phyloP scores from a whole-genome alignment of 371 early-diverging fungal species.

The Mucor indicus region DNA sequence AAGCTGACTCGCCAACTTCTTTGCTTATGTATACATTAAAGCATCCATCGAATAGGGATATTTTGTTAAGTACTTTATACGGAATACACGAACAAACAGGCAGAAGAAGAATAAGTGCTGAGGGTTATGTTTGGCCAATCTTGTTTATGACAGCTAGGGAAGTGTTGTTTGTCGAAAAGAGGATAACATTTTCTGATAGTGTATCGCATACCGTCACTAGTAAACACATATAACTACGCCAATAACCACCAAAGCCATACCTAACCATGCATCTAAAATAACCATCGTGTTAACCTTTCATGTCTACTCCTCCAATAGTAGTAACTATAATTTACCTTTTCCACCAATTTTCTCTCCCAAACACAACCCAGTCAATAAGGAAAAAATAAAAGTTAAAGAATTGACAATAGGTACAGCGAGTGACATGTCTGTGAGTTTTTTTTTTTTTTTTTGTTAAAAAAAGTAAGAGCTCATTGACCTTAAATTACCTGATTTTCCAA shows the following conservation, averaged over 20 bases:
- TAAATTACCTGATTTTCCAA: slow-evolving; percentile 69
- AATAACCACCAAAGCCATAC: slow-evolving; percentile 61
- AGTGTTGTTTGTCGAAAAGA: too few species aligned
- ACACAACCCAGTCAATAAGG: slow-evolving; percentile 74
- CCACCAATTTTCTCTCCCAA: slow-evolving; percentile 75
- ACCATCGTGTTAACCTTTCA: background rate
- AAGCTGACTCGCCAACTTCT: too few species aligned
- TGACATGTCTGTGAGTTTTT: slow-evolving; percentile 66
- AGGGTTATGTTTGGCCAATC: too few species aligned
- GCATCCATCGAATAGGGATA: too few species aligned
- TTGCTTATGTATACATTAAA: too few species aligned
- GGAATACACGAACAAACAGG: too few species aligned
- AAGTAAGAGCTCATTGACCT: background rate
- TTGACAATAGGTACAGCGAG: slow-evolving; percentile 91
- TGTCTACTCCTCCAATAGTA: background rate
- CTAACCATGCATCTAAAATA: slow-evolving; percentile 51
- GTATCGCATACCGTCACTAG: too few species aligned
- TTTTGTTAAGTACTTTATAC: too few species aligned
- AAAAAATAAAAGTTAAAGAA: slow-evolving; percentile 85
- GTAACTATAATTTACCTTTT: slow-evolving; percentile 22
- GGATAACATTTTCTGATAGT: too few species aligned
- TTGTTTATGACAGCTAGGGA: too few species aligned
- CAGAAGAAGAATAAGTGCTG: too few species aligned
- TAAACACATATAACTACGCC: slow-evolving; percentile 74
- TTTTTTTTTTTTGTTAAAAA: background rate